phyloP scores from a whole-genome alignment of 129 eudicot species.

The Scalesia atractyloides region DNA sequence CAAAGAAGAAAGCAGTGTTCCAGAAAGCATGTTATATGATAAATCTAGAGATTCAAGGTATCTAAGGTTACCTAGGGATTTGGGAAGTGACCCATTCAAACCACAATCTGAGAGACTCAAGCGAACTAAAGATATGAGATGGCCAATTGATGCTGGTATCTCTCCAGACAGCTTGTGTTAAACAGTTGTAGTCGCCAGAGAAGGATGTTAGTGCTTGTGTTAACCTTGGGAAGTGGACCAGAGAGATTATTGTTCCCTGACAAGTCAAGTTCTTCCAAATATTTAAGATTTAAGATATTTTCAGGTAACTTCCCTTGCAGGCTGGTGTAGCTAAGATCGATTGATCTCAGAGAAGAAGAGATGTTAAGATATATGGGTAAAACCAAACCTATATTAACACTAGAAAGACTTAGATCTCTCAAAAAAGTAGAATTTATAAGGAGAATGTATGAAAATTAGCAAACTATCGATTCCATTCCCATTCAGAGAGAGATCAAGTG shows the following conservation, averaged over 20 bases:
- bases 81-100: background rate
- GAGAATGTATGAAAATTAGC: slow-evolving; percentile 5
- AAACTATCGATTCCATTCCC: too few species aligned
- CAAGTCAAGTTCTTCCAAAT: slow-evolving; percentile 23
- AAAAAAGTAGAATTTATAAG: slow-evolving; percentile 21
- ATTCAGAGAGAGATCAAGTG: background rate
- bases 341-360: slow-evolving; percentile 17
- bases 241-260: background rate
- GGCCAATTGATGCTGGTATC: too few species aligned
- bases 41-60: background rate
- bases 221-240: slow-evolving; percentile 16
- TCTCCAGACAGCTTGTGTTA: background rate
- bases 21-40: too few species aligned
- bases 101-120: too few species aligned
- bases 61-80: background rate
- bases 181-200: slow-evolving; percentile 14
- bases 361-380: slow-evolving; percentile 24
- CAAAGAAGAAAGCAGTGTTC: too few species aligned
- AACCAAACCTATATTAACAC: background rate
- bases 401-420: background rate
- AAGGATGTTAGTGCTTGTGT: slow-evolving; percentile 19
- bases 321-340: slow-evolving; percentile 5
- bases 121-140: too few species aligned
- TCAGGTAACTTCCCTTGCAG: slow-evolving; percentile 35
- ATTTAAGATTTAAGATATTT: too few species aligned